These are phyloP conservation scores for Lotmaria passim DNA, from an alignment of 208 protist genomes.

Conservation along the genomic window DNA sequence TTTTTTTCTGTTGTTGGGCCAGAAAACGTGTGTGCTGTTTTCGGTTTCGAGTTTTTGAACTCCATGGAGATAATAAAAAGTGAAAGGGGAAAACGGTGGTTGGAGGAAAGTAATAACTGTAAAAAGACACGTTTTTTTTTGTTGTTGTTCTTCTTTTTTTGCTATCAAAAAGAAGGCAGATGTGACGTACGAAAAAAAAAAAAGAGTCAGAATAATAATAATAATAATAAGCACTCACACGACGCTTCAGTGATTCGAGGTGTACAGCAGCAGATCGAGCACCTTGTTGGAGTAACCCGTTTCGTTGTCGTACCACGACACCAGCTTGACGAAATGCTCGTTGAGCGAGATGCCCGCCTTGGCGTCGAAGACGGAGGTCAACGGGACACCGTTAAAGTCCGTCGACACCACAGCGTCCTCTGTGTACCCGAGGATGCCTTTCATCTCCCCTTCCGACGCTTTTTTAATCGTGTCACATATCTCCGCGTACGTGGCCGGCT, in stretches of 20 bases:
- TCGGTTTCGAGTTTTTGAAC: no score
- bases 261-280: slow-evolving; percentile 95
- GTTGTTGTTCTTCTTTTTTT: slow-evolving; percentile 11
- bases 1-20: no score
- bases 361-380: slow-evolving; percentile 98
- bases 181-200: not conserved
- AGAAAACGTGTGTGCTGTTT: not conserved
- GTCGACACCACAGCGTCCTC: slow-evolving; percentile 98
- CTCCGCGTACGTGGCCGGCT: slow-evolving; percentile 94
- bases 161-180: not conserved
- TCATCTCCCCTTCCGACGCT: slow-evolving; percentile 91
- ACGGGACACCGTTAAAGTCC: slow-evolving; percentile 97
- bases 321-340: slow-evolving; percentile 98
- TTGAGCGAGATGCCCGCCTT: slow-evolving; percentile 97
- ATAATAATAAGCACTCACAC: not conserved
- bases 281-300: slow-evolving; percentile 99
- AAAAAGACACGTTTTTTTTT: not conserved
- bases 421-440: slow-evolving; percentile 98
- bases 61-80: not conserved
- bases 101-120: not conserved
- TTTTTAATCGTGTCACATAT: slow-evolving; percentile 96
- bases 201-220: not conserved
- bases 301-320: slow-evolving; percentile 99
- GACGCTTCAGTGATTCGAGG: slow-evolving; percentile 37
- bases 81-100: not conserved